Base-by-base conservation (phyloP, 208 protist species). In the Tritrichomonas foetus region DNA sequence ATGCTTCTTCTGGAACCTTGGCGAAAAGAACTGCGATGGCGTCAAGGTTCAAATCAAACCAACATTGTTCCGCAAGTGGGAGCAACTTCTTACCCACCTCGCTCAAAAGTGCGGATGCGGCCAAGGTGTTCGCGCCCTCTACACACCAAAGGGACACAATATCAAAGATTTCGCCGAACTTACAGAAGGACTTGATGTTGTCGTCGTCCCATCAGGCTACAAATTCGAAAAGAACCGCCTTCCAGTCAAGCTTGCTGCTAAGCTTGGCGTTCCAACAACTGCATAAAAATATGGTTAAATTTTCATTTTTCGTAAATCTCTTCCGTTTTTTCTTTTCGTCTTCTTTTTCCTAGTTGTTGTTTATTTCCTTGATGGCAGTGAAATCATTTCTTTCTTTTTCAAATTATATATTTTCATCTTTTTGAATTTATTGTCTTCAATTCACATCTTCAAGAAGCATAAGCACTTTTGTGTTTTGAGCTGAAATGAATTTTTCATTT, bases 11-110 rank as follows among this genome's bases (percentile, higher is more conserved):
- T 89, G 78, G 78, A 89, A 89, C 47, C 25, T 89, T 30, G 78
- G 47, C 39, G 78, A 89, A 57, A 89, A 89, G 78, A 89, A 89
- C 78, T 89, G 78, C 47, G 78, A 89, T 89, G 41, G 41, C 33
- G 78, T 89, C 39, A 89, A 89, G 20, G 78, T 89, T 61, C 47
- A 41, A 53, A 89, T 89, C 47, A 89, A 53, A 14, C 47, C 78
- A n/a, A n/a, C 78, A 14, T n/a, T 57, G 13, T 89, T 57, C 47
- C 33, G 78, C 33, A 89, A 89, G 16, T 57, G 41, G 47, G 78
- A 89, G 9, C 78, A 89, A 49, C 47, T 89, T 39, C 36, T 57
- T 1, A 89, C 78, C 33, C 47, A 53, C 47, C 47, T 89, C 11
- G 78, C 78, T 61, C 20, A 53, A 27, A 49, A 61, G 27, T 53